phyloP scores from a whole-genome alignment of 768 basidiomycete genomes.

The Serendipita indica region DNA sequence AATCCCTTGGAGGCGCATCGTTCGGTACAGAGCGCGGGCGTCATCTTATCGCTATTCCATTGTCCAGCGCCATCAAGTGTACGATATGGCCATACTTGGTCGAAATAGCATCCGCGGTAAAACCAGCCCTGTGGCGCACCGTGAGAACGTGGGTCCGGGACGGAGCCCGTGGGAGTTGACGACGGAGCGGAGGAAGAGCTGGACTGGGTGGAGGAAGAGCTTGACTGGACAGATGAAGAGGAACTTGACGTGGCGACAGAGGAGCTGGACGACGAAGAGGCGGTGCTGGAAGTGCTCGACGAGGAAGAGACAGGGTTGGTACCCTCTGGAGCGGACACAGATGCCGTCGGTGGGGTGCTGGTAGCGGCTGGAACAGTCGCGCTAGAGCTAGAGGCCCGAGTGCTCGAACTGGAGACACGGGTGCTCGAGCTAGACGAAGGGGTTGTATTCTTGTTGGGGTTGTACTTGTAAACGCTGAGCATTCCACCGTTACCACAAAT shows the following conservation, averaged over 20 bases:
- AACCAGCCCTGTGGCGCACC: slow-evolving; percentile 6
- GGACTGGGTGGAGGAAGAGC: not conserved
- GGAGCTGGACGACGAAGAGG: not conserved
- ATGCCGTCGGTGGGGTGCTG: not conserved
- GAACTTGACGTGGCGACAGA: not conserved
- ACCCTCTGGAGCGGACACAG: too few relatives aligned
- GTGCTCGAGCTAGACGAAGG: slow-evolving; percentile 9
- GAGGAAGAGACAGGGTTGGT: not conserved
- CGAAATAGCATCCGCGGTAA: slow-evolving; percentile 16
- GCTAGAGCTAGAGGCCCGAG: too few relatives aligned
- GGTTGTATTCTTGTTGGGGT: not conserved
- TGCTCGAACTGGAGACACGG: not conserved
- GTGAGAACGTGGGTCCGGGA: slow-evolving; percentile 1
- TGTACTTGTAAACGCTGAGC: slow-evolving; percentile 19
- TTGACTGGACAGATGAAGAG: not conserved
- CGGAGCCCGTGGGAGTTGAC: not conserved
- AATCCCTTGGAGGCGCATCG: slow-evolving; percentile 22
- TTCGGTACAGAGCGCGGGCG: slow-evolving; percentile 20
- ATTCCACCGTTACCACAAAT: slow-evolving; percentile 22
- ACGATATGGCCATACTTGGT: slow-evolving; percentile 10
- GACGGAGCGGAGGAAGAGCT: not conserved
- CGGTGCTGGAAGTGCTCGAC: not conserved
- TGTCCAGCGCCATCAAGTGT: slow-evolving; percentile 11
- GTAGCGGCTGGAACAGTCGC: too few relatives aligned
- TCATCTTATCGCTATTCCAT: slow-evolving; percentile 17